A percentile compares a stretch with the other conserved stretches of the same genome.
phyloP scores from a whole-genome alignment of 495 filamentous ascomycete species.

The Aspergillus nanangensis region DNA sequence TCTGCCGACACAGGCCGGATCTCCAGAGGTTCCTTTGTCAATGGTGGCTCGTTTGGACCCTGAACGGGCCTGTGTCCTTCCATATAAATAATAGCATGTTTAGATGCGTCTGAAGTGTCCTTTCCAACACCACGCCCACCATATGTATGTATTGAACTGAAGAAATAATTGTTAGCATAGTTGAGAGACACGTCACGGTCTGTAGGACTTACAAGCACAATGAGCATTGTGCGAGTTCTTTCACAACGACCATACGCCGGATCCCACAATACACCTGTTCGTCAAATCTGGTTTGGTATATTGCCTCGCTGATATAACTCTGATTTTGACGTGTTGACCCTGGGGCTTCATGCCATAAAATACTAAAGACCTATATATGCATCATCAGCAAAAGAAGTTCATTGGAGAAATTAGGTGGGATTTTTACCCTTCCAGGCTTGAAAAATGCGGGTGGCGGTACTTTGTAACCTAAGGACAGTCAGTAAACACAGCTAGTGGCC shows the following conservation, averaged over 20 bases:
- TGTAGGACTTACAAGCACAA: constrained; percentile 26
- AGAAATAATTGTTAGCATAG: not conserved
- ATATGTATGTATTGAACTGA: constrained; percentile 36
- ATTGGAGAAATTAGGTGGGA: no score
- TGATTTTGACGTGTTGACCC: constrained; percentile 11
- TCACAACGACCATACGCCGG: constrained; percentile 32
- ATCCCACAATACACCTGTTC: constrained; percentile 23
- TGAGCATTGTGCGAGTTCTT: constrained; percentile 15
- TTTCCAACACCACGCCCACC: constrained; percentile 29
- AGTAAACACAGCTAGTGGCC: not conserved
- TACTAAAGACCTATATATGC: constrained; percentile 22
- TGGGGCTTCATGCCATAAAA: constrained; percentile 29
- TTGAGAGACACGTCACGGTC: not conserved
- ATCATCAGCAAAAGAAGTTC: not conserved
- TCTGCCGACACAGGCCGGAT: constrained; percentile 18
- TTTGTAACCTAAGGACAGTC: constrained; percentile 12
- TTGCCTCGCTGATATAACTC: constrained; percentile 3
- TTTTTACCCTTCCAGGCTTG: constrained; percentile 17
- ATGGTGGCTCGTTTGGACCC: constrained; percentile 14
- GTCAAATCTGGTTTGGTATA: constrained; percentile 13
- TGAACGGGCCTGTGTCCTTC: constrained; percentile 7
- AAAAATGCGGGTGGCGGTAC: constrained; percentile 17
- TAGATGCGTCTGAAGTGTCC: constrained; percentile 18
- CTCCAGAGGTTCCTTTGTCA: constrained; percentile 29
- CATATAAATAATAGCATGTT: constrained; percentile 38